Conservation (phyloP, 306 rosid genomes). For the Rubus parviflorus region DNA sequence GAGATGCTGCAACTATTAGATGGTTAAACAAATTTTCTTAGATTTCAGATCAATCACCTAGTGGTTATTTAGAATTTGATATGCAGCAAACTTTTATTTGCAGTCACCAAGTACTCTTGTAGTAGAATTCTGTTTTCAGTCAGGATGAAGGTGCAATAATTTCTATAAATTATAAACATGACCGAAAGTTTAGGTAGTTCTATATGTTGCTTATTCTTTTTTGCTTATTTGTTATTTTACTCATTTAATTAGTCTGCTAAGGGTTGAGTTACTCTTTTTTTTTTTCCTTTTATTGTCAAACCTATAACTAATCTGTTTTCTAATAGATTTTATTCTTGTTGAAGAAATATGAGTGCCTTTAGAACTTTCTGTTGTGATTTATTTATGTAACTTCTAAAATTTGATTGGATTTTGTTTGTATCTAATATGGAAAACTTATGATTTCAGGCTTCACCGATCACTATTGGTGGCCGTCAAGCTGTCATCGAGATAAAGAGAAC, state of each 20-base stretch:
- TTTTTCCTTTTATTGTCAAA: neutral
- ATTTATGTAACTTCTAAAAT: neutral
- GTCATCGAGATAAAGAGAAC: conserved; percentile 67
- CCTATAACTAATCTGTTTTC: neutral
- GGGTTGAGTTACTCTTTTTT: neutral
- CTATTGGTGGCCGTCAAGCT: conserved; percentile 48
- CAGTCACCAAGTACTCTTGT: neutral
- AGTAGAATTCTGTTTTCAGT: neutral
- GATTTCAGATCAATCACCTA: neutral
- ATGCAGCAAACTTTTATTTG: neutral
- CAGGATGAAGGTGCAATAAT: neutral
- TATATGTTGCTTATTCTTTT: neutral
- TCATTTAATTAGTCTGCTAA: neutral
- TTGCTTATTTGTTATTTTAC: neutral
- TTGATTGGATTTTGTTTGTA: neutral
- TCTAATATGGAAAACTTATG: conserved; percentile 12
- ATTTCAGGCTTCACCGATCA: conserved; percentile 68
- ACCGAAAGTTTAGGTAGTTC: neutral
- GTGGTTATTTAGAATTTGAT: neutral
- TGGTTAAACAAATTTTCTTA: neutral
- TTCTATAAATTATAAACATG: neutral
- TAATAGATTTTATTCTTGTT: neutral
- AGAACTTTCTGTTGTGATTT: conserved; percentile 5
- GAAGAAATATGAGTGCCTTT: conserved; percentile 3
- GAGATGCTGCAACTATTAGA: neutral